These are phyloP conservation scores for Collybia sp. DNA, from an alignment of 768 basidiomycete species.

Conservation along the genomic window DNA sequence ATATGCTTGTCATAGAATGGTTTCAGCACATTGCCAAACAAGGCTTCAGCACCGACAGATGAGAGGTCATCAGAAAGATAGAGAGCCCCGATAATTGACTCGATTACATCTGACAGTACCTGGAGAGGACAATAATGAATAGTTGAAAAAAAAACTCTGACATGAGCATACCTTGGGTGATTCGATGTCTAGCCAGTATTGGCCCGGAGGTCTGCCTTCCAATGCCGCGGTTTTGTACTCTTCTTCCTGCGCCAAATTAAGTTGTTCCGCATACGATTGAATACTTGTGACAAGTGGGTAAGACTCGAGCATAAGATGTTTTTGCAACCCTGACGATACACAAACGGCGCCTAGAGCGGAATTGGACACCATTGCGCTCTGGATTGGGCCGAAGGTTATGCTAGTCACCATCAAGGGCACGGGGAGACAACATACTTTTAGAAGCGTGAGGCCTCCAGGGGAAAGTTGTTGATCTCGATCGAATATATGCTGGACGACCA, in stretches of 20 bases:
- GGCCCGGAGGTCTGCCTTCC: conserved; percentile 52
- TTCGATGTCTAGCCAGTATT: conserved; percentile 76
- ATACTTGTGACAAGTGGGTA: conserved; percentile 46
- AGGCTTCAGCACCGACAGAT: conserved; percentile 49
- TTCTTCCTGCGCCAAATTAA: conserved; percentile 39
- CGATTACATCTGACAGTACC: conserved; percentile 77
- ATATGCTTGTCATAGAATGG: conserved; percentile 81
- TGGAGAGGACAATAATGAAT: conserved; percentile 19
- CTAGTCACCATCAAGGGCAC: background rate
- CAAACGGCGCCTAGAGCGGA: conserved; percentile 72
- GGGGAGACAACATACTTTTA: conserved; percentile 50
- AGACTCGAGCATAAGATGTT: conserved; percentile 57
- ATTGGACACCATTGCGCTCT: conserved; percentile 89
- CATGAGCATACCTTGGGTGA: conserved; percentile 62
- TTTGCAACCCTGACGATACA: conserved; percentile 61
- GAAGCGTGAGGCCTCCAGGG: conserved; percentile 72
- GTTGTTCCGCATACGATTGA: conserved; percentile 41
- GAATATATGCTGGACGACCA: conserved; percentile 71
- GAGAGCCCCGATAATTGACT: conserved; percentile 75
- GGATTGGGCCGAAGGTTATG: background rate
- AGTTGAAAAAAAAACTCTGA: background rate
- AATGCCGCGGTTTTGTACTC: conserved; percentile 42
- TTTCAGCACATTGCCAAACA: conserved; percentile 65
- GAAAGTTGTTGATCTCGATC: conserved; percentile 56
- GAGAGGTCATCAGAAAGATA: conserved; percentile 74